Base-by-base conservation (phyloP, 768 basidiomycete species). In the Suillus americanus region DNA sequence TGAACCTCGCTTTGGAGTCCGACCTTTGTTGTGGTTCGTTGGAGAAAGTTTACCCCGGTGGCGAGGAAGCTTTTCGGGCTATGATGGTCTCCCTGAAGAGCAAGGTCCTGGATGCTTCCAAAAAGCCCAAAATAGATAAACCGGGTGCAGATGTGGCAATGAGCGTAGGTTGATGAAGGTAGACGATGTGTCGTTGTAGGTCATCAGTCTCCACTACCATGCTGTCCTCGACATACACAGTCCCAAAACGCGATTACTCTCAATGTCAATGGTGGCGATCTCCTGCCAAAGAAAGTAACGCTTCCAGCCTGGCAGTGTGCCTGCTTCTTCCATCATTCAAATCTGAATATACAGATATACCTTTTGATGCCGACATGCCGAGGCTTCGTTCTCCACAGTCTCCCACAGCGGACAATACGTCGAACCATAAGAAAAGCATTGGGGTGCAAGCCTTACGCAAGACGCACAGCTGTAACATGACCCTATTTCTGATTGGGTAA, bases 1-100 rank as follows among this genome's bases (percentile, higher is more conserved):
- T 95, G 46, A 92, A 93, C 68, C 82, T 91, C 62, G 92, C 93
- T 3, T 83, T 95, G 23, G 92, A 94, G 60, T 75, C 79, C 35
- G 79, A 69, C 61, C 64, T 70, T n/a, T 69, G 70, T 20, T 77
- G 75, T 62, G 67, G 70, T 28, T 70, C 77, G 30, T 74, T 75
- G 74, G 74, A 77, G 56, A 78, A 68, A 62, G 69, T 68, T 45
- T 78, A 70, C 66, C 75, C 77, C 46, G 77, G 77, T 20, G 75
- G 75, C 48, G 73, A 74, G 65, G 74, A 73, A 45, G 75, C 71
- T 13, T 77, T 78, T 64, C 70, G 63, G 65, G 68, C 60, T 62
- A 77, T 75, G 77, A 74, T 78, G 75, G 66, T 61, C 30, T 70
- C 71, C 45, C 46, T 77, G 62, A 77, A 77, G 64, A 69, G 41